phyloP scores from a whole-genome alignment of 2,329 filamentous ascomycete genomes.

The Rutstroemia sydowiana region DNA sequence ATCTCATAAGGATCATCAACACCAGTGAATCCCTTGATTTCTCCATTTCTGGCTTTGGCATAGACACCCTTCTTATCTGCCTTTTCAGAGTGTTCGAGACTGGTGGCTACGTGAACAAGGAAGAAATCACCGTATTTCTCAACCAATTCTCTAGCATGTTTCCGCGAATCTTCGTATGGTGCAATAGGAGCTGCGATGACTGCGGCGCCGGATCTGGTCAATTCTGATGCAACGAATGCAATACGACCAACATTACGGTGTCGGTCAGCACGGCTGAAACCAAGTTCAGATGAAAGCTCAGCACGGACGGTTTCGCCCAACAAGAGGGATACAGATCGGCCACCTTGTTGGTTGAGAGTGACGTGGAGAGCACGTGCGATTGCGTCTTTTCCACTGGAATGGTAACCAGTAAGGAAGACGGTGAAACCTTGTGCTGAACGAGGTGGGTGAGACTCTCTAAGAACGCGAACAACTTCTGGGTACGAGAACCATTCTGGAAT shows the following conservation, averaged over 20 bases:
- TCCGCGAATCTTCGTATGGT: constrained; percentile 73
- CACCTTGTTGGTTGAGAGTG: constrained; percentile 95
- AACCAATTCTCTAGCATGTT: constrained; percentile 74
- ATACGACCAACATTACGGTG: constrained; percentile 94
- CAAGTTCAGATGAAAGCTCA: constrained; percentile 90
- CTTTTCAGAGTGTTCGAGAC: constrained; percentile 88
- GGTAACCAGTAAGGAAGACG: constrained; percentile 93
- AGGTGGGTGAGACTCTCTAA: constrained; percentile 92
- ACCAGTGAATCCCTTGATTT: constrained; percentile 97
- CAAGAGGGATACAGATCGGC: constrained; percentile 86
- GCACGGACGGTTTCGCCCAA: constrained; percentile 91
- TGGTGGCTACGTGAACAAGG: constrained; percentile 89
- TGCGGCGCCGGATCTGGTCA: constrained; percentile 85
- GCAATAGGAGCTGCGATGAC: constrained; percentile 97
- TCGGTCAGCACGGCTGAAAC: constrained; percentile 88
- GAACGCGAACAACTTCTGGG: constrained; percentile 93
- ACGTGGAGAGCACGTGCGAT: constrained; percentile 93
- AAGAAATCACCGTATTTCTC: constrained; percentile 88
- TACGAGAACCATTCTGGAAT: constrained; percentile 99
- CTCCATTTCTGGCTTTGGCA: constrained; percentile 70
- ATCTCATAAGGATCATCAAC: constrained; percentile 95
- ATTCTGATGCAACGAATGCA: constrained; percentile 89
- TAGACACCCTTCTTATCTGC: constrained; percentile 93
- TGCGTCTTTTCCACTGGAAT: constrained; percentile 95
- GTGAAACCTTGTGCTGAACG: constrained; percentile 93